Conservation (phyloP, 179 eudicot species). For the Silene coronaria region DNA sequence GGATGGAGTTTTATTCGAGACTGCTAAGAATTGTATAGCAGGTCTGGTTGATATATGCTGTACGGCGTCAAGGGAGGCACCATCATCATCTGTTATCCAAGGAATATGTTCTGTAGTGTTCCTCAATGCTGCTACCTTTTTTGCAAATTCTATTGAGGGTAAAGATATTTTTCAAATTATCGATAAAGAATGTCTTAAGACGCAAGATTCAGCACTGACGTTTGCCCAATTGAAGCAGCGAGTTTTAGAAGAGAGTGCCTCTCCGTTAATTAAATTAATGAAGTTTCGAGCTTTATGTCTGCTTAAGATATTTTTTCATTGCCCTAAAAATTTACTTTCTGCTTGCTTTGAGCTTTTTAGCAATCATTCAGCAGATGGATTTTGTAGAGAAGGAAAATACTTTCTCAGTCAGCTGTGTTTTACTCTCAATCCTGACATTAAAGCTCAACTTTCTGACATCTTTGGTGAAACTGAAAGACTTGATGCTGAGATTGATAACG, state of each 20-base stretch:
- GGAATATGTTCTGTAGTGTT: constrained; percentile 87
- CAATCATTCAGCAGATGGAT: constrained; percentile 43
- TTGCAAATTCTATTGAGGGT: constrained; percentile 64
- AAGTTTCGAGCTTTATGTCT: constrained; percentile 62
- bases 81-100: constrained; percentile 65
- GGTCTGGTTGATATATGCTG: constrained; percentile 78
- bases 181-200: constrained; percentile 47
- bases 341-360: constrained; percentile 74
- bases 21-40: constrained; percentile 68
- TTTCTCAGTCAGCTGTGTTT: constrained; percentile 56
- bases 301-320: constrained; percentile 66
- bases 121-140: constrained; percentile 54
- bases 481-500: constrained; percentile 24
- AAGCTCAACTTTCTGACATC: constrained; percentile 15
- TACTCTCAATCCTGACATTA: constrained; percentile 33
- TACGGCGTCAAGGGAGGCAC: constrained; percentile 60
- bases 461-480: constrained; percentile 23
- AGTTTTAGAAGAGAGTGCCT: constrained; percentile 43
- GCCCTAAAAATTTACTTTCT: constrained; percentile 61
- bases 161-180: constrained; percentile 66
- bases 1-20: constrained; percentile 69
- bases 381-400: constrained; percentile 49
- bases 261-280: constrained; percentile 45
- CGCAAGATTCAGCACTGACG: constrained; percentile 43
- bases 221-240: constrained; percentile 47